Base-by-base conservation (phyloP, 495 filamentous ascomycete species). In the Glutinoglossum americanum region DNA sequence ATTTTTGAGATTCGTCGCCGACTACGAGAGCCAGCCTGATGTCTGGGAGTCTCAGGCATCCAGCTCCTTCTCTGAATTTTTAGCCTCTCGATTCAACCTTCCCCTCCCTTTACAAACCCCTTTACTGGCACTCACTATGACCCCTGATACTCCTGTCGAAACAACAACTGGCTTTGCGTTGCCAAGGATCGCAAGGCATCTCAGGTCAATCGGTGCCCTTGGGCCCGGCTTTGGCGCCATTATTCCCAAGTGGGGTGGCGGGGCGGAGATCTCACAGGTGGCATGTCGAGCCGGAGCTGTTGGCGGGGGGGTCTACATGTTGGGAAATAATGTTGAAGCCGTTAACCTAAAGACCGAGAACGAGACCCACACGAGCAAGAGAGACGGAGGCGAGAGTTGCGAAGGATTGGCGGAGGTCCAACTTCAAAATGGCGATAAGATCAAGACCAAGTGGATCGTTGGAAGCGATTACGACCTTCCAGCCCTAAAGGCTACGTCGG, bases 251-350 rank as follows among this genome's bases (percentile, higher is more conserved):
- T 98, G 89, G 82, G 92, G 92, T 23, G 89, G 93, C 59, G 74
- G 80, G 10, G 83, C 88, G n/a, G 92, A 98, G 69, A 81, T 97
- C 59, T 76, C 87, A 21, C 92, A 98, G 65, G 87, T 96, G 11
- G 86, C 82, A 13, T 97, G 92, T 63, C 85, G 92, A 59, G 88
- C 92, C 37, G 81, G 83, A 56, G 92, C 92, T 4, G 89, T 98
- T 8, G 90, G 93, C 3, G 93, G 92, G 32, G 87, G 81, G 19
- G 77, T 93, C 5, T 96, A 96, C 70, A 85, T 94, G 58, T 81
- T 97, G 23, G 80, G 78, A 41, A 66, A 72, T 26, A 60, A 66
- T 23, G 57, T 59, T 17, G 57, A 59, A 6, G 10, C 11, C 1
- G 30, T 59, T 23, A 58, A 28, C 8, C 26, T 4, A 15, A 35